Evolutionary conservation across 371 early-diverging fungal species (phyloP).

Genomic region (Choanephora cucurbitarum): DNA sequence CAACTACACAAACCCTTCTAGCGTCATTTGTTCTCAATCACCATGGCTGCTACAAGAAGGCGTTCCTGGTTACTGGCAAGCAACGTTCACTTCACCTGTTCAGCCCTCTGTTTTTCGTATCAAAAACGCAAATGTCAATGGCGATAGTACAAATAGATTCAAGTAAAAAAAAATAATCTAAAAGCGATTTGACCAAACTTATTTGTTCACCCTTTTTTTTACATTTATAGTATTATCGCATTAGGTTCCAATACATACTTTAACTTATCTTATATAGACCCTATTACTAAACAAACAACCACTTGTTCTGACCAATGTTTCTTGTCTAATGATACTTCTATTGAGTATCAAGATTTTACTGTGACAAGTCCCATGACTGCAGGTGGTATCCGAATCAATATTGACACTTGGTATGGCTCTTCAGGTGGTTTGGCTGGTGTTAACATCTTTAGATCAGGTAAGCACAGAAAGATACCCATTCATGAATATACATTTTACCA

Average conservation of each 20-base stretch:
- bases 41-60: constrained; percentile 70
- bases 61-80: constrained; percentile 75
- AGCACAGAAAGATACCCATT: background rate
- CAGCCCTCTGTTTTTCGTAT: constrained; percentile 71
- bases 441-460: constrained; percentile 66
- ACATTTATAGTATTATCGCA: constrained; percentile 43
- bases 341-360: constrained; percentile 66
- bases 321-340: constrained; percentile 46
- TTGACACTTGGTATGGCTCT: constrained; percentile 70
- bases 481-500: background rate
- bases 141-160: constrained; percentile 66
- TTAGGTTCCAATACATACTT: constrained; percentile 49
- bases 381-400: constrained; percentile 61
- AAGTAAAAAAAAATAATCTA: constrained; percentile 36
- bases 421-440: constrained; percentile 76
- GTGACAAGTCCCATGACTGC: constrained; percentile 38
- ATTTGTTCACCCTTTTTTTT: background rate
- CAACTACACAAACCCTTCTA: constrained; percentile 31
- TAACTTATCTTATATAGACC: constrained; percentile 65
- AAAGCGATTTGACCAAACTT: background rate
- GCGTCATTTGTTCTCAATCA: constrained; percentile 34
- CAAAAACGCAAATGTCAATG: constrained; percentile 52
- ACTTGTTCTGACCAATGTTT: constrained; percentile 66
- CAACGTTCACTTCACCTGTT: constrained; percentile 55
- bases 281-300: constrained; percentile 40